Percentiles rank a stretch among this genome's conserved stretches.
Conservation (phyloP, 768 basidiomycete species). For the Chlorophyllum brunneum region DNA sequence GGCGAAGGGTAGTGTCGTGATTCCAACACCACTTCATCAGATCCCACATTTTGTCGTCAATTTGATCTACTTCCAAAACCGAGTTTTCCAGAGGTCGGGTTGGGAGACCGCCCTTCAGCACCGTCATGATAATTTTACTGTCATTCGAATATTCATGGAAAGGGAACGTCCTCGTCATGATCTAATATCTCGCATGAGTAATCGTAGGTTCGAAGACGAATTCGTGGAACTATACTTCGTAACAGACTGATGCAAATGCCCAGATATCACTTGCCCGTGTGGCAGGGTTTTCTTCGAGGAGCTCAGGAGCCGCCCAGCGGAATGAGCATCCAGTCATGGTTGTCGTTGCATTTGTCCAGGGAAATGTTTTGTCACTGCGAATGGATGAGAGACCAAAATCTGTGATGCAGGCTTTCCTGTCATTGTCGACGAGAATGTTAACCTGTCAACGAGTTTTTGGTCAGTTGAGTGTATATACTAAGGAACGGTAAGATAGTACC, state of each 20-base stretch:
- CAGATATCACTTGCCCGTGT: conserved; percentile 17
- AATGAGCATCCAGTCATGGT: conserved; percentile 3
- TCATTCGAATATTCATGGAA: too few species aligned
- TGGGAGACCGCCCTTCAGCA: too few species aligned
- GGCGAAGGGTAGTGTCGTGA: too few species aligned
- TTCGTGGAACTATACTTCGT: too few species aligned
- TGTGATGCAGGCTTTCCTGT: conserved; percentile 15
- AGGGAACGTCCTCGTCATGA: too few species aligned
- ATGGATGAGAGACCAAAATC: conserved; percentile 18
- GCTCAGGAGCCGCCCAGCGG: conserved; percentile 21
- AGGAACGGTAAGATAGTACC: conserved; percentile 10
- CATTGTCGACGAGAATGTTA: conserved; percentile 16
- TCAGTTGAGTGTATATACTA: background rate
- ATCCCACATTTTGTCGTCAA: too few species aligned
- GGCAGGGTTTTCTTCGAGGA: conserved; percentile 8
- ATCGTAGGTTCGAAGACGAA: too few species aligned
- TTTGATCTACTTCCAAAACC: too few species aligned
- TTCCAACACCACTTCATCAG: too few species aligned
- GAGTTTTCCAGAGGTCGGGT: too few species aligned
- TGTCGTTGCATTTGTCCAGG: conserved; percentile 5
- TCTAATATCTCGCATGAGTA: too few species aligned
- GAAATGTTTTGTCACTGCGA: conserved; percentile 8
- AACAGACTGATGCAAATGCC: conserved; percentile 17
- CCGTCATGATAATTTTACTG: too few species aligned
- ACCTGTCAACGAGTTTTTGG: conserved; percentile 4